phyloP scores from a whole-genome alignment of 1,139 yeast genomes.

The Barnettozyma hawaiiensis region DNA sequence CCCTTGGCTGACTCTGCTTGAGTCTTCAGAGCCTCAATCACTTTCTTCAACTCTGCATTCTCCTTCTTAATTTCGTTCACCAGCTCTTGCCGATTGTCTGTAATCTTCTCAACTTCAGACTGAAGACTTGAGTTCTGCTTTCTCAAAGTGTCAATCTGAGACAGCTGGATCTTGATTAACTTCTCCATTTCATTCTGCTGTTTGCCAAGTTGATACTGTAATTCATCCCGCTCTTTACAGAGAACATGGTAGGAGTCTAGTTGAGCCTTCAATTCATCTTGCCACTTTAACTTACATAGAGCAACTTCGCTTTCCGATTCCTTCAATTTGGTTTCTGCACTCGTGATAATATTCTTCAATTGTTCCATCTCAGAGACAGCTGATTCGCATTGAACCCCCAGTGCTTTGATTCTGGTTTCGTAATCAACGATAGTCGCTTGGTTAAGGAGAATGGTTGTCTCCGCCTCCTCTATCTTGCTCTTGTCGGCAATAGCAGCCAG shows the following conservation, averaged over 20 bases:
- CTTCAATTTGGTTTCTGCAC: constrained; percentile 5
- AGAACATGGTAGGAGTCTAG: constrained; percentile 17
- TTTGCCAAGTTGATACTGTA: constrained; percentile 8
- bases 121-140: background rate
- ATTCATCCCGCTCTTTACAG: constrained; percentile 17
- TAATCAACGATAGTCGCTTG: background rate
- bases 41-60: constrained; percentile 4
- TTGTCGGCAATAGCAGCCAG: no score
- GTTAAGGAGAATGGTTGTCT: background rate
- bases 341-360: constrained; percentile 1
- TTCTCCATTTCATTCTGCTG: constrained; percentile 1
- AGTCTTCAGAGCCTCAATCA: constrained; percentile 1
- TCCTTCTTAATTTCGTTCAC: constrained; percentile 3
- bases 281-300: constrained; percentile 13
- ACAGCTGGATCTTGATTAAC: constrained; percentile 1
- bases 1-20: background rate
- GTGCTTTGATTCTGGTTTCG: background rate
- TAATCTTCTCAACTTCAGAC: constrained; percentile 1
- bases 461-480: background rate
- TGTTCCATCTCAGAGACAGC: background rate
- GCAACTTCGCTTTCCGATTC: constrained; percentile 10
- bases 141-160: constrained; percentile 3
- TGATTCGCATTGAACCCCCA: background rate
- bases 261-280: constrained; percentile 19
- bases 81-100: background rate